Evolutionary conservation across 345 rosid genomes (phyloP), one percentile per base, ranked within the genome.

Genomic region (Tarenaya hassleriana): DNA sequence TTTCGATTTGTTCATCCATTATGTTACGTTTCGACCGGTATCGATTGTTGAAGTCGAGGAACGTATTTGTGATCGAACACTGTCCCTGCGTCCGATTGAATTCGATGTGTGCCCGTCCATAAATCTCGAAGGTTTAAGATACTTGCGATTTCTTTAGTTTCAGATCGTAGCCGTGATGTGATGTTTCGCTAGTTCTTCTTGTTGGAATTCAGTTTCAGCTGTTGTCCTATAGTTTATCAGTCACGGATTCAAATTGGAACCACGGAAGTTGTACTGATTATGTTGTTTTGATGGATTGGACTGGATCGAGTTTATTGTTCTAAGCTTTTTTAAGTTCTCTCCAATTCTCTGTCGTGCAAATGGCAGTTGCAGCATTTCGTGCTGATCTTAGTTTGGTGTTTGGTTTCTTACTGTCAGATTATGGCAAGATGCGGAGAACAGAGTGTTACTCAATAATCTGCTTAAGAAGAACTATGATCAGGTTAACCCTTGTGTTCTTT

Each of bases 341-440:
- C 5, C 29, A 24, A 24, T 5, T 24, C 29, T 2, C 3, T 24
- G 29, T 24, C 5, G 29, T n/a, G n/a, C n/a, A n/a, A 24, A 24
- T 24, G 29, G 40, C n/a, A 35, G 39, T 4, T 27, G 35, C 44
- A 9, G 55, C 27, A 5, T n/a, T 49, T 60, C 16, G 33, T 42
- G 34, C 16, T 60, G 41, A 51, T 21, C 20, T 40, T 27, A 33
- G 49, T 31, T 41, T 34, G 51, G 20, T 27, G 16, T n/a, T 61
- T 46, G 54, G 53, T 45, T 38, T 55, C 50, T 20, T 19, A 52
- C 51, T 21, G n/a, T 49, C 72, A 88, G 95, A 82, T 80, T 92
- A 69, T 92, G 96, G 98, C 96, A 92, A 81, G 98, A 92, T 39
- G 78, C 95, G 7, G 95, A 88, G 77, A 83, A 76, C 64, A 77